Conservation (phyloP, 371 early-diverging fungal species). For the Amoeboaphelidium occidentale region DNA sequence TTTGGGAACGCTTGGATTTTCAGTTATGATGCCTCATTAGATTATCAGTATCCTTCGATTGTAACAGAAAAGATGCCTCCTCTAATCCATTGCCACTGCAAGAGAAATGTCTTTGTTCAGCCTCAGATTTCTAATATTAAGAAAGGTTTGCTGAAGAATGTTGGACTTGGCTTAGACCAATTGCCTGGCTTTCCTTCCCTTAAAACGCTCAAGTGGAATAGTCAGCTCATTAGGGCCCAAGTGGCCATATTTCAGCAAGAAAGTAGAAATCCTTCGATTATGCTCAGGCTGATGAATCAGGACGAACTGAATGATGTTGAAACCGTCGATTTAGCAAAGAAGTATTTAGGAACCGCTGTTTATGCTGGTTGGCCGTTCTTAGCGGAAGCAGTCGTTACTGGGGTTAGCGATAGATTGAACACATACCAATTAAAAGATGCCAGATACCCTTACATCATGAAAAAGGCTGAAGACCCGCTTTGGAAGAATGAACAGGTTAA, state of each 20-base stretch:
- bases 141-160: slow-evolving; percentile 38
- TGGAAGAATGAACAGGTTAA: no score
- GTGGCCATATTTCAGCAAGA: no score
- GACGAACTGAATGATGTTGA: no score
- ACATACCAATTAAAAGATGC: slow-evolving; percentile 41
- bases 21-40: neutral
- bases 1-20: neutral
- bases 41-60: neutral
- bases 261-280: no score
- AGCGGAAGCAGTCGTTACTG: slow-evolving; percentile 44
- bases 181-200: slow-evolving; percentile 81
- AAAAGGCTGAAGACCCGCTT: no score
- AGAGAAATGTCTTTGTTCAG: no score
- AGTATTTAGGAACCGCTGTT: slow-evolving; percentile 24
- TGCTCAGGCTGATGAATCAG: no score
- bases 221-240: no score
- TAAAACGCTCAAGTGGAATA: slow-evolving; percentile 41
- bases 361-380: slow-evolving; percentile 56
- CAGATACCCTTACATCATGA: no score
- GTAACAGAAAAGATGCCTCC: neutral
- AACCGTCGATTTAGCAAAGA: slow-evolving; percentile 9
- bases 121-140: no score
- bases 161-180: slow-evolving; percentile 30
- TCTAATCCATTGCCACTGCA: no score
- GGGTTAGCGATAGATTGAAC: slow-evolving; percentile 37